Base-by-base conservation (phyloP, 768 basidiomycete genomes). In the Sporobolomyces roseus region DNA sequence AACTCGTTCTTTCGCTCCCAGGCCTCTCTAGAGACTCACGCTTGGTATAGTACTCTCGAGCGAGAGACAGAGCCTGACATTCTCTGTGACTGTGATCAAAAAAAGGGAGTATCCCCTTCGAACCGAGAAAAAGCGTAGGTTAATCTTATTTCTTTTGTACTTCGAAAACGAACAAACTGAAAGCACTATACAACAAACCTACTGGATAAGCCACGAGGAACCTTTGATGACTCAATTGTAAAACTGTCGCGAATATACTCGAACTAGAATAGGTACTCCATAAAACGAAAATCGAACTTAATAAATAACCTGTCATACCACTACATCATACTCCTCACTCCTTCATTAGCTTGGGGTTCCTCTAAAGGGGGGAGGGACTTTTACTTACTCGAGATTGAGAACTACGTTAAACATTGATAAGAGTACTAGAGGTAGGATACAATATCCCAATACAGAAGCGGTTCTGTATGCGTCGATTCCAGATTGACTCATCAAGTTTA, bases 201-300 rank as follows among this genome's bases (percentile, higher is more conserved):
- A 98, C 87, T 16, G 96, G 96, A 79, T 99, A 99, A 72, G 93
- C 96, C 46, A 99, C 93, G 29, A 99, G 85, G 32, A 97, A 81
- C 54, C 93, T 84, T 78, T 99, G 96, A 72, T 93, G 89, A 13
- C 91, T 91, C 90, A 99, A 93, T 71, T 90, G 85, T 58, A 99
- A 82, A 45, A 97, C 93, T 3, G 91, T 88, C 13, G 94, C 91
- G 75, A 99, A 98, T 63, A 99, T 98, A 19, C 88, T 88, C 2
- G 91, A 93, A 35, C 58, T 60, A 16, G 96, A 94, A 9, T 94
- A 92, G 41, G 96, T 96, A 81, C 93, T 98, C 96, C 96, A 99
- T 51, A 90, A 78, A 72, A 99, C 91, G 3, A 89, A 90, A 43
- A 94, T 72, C 19, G 85, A 78, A 3, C 91, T 88, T 4, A 98